A percentile compares a stretch with the other conserved stretches of the same genome.
phyloP scores from a whole-genome alignment of 1,284 basidiomycete genomes.

The Cryptococcus maquisensis region DNA sequence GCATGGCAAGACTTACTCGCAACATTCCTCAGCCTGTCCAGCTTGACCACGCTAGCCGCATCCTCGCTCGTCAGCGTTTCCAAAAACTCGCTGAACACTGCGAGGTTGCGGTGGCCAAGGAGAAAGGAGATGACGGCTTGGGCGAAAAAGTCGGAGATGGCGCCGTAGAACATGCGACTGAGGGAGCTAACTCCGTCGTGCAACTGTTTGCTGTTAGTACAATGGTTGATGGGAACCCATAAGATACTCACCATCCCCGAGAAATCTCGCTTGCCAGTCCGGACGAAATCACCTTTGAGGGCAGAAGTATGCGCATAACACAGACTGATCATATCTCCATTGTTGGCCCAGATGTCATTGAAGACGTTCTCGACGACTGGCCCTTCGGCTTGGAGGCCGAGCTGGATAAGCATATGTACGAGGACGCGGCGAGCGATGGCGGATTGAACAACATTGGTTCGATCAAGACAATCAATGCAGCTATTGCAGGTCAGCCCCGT shows the following conservation, averaged over 20 bases:
- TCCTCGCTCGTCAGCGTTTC: conserved; percentile 81
- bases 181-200: conserved; percentile 88
- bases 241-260: conserved; percentile 66
- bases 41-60: conserved; percentile 76
- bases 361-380: conserved; percentile 69
- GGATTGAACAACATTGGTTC: conserved; percentile 88
- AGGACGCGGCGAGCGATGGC: conserved; percentile 82
- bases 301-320: conserved; percentile 57
- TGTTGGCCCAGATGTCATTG: conserved; percentile 84
- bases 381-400: conserved; percentile 52
- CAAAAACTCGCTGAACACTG: conserved; percentile 87
- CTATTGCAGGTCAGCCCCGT: conserved; percentile 53
- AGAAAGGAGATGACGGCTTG: conserved; percentile 92
- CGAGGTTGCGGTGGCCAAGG: conserved; percentile 72
- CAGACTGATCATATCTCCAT: conserved; percentile 43
- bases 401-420: conserved; percentile 71
- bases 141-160: conserved; percentile 86
- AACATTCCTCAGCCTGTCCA: conserved; percentile 81
- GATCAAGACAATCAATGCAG: conserved; percentile 85
- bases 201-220: conserved; percentile 25
- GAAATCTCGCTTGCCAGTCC: conserved; percentile 91
- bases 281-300: conserved; percentile 94
- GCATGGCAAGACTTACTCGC: conserved; percentile 55
- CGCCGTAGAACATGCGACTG: conserved; percentile 60
- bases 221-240: background rate